Conservation (phyloP, 2,329 filamentous ascomycete genomes). For the Escovopsis weberi region DNA sequence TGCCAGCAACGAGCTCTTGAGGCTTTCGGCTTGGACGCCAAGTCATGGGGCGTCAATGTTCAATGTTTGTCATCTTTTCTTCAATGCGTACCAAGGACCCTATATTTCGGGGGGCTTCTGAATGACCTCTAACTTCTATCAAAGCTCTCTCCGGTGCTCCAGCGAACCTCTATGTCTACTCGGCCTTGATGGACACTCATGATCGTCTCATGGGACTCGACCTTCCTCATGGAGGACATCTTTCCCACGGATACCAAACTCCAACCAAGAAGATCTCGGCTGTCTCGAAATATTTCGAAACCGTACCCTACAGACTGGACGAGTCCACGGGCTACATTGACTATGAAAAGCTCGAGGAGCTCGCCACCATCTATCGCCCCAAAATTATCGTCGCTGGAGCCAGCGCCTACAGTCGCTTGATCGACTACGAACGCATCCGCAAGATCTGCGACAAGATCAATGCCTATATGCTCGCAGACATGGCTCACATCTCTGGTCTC, state of each 20-base stretch:
- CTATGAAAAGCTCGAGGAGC: slow-evolving; percentile 80
- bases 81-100: no score
- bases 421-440: slow-evolving; percentile 88
- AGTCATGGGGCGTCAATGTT: slow-evolving; percentile 95
- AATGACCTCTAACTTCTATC: not conserved
- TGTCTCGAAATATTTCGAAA: slow-evolving; percentile 98
- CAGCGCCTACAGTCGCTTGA: slow-evolving; percentile 88
- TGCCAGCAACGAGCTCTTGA: slow-evolving; percentile 85
- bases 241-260: slow-evolving; percentile 95
- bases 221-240: slow-evolving; percentile 86
- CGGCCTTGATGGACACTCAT: slow-evolving; percentile 80
- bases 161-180: slow-evolving; percentile 86
- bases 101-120: no score
- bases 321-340: slow-evolving; percentile 87
- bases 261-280: slow-evolving; percentile 93
- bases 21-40: slow-evolving; percentile 67
- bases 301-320: slow-evolving; percentile 83
- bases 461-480: slow-evolving; percentile 86
- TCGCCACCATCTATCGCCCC: slow-evolving; percentile 78
- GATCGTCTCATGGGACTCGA: slow-evolving; percentile 96
- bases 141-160: slow-evolving; percentile 61
- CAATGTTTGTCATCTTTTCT: slow-evolving; percentile 44
- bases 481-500: slow-evolving; percentile 93
- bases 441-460: slow-evolving; percentile 82
- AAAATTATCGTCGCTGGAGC: slow-evolving; percentile 93